Percentiles rank a stretch among this genome's conserved stretches.
Conservation (phyloP, 1,284 basidiomycete genomes). For the Cryptococcus sp. region DNA sequence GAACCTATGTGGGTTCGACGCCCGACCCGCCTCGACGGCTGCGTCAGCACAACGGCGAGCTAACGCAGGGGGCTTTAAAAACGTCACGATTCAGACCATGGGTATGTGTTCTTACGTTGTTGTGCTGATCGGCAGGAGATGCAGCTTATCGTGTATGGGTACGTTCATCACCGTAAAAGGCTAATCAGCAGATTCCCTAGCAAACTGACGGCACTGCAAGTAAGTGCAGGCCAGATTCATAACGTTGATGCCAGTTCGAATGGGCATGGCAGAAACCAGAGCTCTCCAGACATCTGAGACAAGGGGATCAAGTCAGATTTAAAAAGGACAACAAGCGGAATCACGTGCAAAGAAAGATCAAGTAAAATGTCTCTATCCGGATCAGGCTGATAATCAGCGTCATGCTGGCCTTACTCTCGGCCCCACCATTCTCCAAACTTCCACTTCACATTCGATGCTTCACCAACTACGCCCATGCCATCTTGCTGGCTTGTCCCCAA, state of each 20-base stretch:
- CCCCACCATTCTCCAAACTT: slow-evolving; percentile 27
- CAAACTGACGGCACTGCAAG: slow-evolving; percentile 66
- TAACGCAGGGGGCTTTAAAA: slow-evolving; percentile 69
- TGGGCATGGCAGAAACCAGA: slow-evolving; percentile 85
- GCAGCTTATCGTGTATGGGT: slow-evolving; percentile 77
- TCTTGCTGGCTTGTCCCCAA: slow-evolving; percentile 8
- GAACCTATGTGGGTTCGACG: slow-evolving; percentile 72
- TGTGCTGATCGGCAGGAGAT: slow-evolving; percentile 50
- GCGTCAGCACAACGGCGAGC: slow-evolving; percentile 80
- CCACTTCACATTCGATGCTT: slow-evolving; percentile 60
- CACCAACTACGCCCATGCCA: slow-evolving; percentile 52
- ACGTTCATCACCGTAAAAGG: not conserved
- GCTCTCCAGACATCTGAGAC: slow-evolving; percentile 49
- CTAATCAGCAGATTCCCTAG: slow-evolving; percentile 64
- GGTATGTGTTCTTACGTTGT: slow-evolving; percentile 46
- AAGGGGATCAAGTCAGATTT: slow-evolving; percentile 25
- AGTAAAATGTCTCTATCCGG: slow-evolving; percentile 17
- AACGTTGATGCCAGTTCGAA: slow-evolving; percentile 60
- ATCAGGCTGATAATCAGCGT: slow-evolving; percentile 22
- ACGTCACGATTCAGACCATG: slow-evolving; percentile 71
- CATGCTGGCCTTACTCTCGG: slow-evolving; percentile 34
- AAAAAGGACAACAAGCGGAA: slow-evolving; percentile 37
- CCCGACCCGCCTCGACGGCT: slow-evolving; percentile 72
- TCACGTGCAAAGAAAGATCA: slow-evolving; percentile 34
- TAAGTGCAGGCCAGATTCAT: slow-evolving; percentile 12